Conservation (phyloP, 1,284 basidiomycete genomes). For the Inonotus hispidus region DNA sequence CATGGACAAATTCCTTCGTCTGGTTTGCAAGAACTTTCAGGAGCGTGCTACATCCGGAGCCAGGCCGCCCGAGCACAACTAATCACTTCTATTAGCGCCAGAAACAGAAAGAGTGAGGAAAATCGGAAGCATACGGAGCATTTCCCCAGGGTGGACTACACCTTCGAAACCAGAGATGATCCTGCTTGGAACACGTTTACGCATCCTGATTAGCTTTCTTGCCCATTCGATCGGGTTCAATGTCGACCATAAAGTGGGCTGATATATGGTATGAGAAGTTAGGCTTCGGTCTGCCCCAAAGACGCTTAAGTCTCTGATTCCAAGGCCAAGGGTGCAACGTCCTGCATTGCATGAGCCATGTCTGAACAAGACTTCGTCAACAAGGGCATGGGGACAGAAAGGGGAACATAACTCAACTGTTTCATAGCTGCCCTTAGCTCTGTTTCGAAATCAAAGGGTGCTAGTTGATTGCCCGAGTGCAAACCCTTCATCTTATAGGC, state of each 20-base stretch:
- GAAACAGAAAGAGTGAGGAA: not conserved
- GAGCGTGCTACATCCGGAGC: slow-evolving; percentile 37
- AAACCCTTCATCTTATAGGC: not conserved
- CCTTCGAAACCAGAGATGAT: slow-evolving; percentile 31
- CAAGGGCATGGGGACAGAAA: not conserved
- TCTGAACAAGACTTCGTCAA: not conserved
- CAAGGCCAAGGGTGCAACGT: slow-evolving; percentile 17
- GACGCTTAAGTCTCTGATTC: slow-evolving; percentile 23
- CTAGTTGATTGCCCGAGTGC: not conserved
- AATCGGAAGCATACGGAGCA: slow-evolving; percentile 27
- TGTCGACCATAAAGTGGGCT: slow-evolving; percentile 23
- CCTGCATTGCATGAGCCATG: not conserved
- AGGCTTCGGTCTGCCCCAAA: slow-evolving; percentile 21
- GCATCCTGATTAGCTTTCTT: slow-evolving; percentile 13
- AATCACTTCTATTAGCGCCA: not conserved
- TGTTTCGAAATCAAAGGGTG: slow-evolving; percentile 6
- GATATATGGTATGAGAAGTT: slow-evolving; percentile 1
- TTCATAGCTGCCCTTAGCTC: slow-evolving; percentile 9
- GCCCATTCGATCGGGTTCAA: slow-evolving; percentile 21
- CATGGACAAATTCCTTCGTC: slow-evolving; percentile 30
- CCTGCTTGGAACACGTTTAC: slow-evolving; percentile 23
- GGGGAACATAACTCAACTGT: not conserved
- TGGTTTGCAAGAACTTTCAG: slow-evolving; percentile 38
- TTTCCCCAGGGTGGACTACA: slow-evolving; percentile 33
- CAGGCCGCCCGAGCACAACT: slow-evolving; percentile 37